Conservation (phyloP, 768 basidiomycete genomes). For the Russula griseocarnosa region DNA sequence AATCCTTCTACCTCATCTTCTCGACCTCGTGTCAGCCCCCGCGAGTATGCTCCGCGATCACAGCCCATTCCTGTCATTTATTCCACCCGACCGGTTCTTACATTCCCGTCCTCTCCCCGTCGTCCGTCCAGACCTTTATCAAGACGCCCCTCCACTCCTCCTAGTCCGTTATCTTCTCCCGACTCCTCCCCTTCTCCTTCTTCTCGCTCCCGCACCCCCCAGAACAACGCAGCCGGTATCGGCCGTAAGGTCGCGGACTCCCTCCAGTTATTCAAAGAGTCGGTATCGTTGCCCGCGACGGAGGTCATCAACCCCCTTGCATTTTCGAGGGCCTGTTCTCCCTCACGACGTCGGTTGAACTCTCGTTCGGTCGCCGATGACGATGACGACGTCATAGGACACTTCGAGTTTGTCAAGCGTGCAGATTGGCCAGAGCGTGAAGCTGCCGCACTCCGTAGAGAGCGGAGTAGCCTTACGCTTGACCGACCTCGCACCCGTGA, state of each 20-base stretch:
- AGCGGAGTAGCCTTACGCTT: conserved; percentile 59
- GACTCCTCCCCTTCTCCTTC: conserved; percentile 36
- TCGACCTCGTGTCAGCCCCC: conserved; percentile 20
- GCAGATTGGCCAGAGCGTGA: conserved; percentile 85
- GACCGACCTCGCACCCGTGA: conserved; percentile 57
- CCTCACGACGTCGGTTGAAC: conserved; percentile 35
- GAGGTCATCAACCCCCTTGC: conserved; percentile 38
- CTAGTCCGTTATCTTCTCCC: conserved; percentile 36
- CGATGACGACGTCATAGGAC: conserved; percentile 54
- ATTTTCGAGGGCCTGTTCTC: conserved; percentile 31
- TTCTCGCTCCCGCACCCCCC: conserved; percentile 36
- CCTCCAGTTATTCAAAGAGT: conserved; percentile 78
- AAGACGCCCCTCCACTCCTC: conserved; percentile 27
- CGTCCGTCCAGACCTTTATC: conserved; percentile 26
- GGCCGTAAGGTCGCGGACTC: conserved; percentile 82
- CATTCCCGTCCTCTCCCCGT: conserved; percentile 20
- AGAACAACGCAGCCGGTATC: conserved; percentile 42
- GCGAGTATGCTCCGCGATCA: conserved; percentile 21
- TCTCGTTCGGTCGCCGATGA: conserved; percentile 36
- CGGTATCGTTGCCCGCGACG: conserved; percentile 39
- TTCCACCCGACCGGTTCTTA: conserved; percentile 15
- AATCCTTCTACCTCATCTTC: conserved; percentile 20
- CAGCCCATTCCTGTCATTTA: conserved; percentile 14
- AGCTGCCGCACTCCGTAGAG: conserved; percentile 61
- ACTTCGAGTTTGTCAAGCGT: conserved; percentile 78